Evolutionary conservation across 257 asterid species (phyloP), one percentile per base, ranked within the genome.

Genomic region (Nicotiana sylvestris): DNA sequence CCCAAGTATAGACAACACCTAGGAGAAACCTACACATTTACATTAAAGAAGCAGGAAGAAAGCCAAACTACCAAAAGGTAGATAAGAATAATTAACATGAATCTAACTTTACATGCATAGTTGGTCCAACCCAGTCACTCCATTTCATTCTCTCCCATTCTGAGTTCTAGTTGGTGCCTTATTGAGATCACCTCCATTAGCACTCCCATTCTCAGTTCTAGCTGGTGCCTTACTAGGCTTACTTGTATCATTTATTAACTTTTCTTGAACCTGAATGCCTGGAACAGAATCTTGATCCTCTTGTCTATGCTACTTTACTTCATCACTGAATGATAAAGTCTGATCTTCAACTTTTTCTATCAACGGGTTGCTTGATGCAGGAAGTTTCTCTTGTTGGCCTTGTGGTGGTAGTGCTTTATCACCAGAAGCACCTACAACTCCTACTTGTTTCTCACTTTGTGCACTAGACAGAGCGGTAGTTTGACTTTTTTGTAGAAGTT

Each of bases 401-500:
- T 66, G 79, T 67, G 86, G 90, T 30, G 16, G 57, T 10, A 57
- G 69, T 43, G 77, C 69, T 30, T 58, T 30, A 60, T 51, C 11
- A 27, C n/a, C 66, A 25, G 43, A 60, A 60, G 33, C 43, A 80
- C 35, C 17, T 51, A 51, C 4, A 13, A 1, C 57, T 51, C 17
- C 4, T 55, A 91, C 84, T 33, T 15, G 51, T 33, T 82, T 68
- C 3, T 43, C 78, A 64, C 82, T 78, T 13, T 55, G 43, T n/a
- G 68, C 46, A 43, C 82, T 67, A 76, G 77, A 56, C 9, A 81
- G 51, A 10, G 46, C 3, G 72, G 33, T 85, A 32, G 81, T 86
- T 76, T 29, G 85, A 25, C 82, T 62, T 76, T 81, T 80, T 66
- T 66, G 82, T 74, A 37, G 65, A 43, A 51, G 69, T 95, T 92